These are phyloP conservation scores for Argentina anserina DNA, from an alignment of 306 rosid species.

Conservation along the genomic window DNA sequence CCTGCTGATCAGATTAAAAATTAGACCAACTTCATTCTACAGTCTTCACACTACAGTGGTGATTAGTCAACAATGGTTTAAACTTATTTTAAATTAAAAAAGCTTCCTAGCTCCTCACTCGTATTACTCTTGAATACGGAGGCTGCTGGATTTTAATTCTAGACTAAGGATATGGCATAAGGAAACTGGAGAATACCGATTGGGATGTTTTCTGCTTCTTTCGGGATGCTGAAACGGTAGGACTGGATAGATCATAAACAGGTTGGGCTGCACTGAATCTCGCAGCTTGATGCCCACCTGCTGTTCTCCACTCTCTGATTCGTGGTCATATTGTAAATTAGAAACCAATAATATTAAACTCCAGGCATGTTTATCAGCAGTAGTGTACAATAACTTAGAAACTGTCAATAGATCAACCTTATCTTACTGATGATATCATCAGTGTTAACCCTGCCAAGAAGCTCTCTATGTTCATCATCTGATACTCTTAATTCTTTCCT, in stretches of 20 bases:
- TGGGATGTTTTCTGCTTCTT: constrained; percentile 85
- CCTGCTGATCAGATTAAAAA: constrained; percentile 37
- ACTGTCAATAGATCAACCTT: constrained; percentile 42
- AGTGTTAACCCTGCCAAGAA: constrained; percentile 74
- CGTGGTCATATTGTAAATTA: constrained; percentile 21
- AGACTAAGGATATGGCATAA: constrained; percentile 22
- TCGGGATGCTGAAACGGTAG: constrained; percentile 73
- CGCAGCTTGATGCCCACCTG: constrained; percentile 66
- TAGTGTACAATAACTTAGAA: constrained; percentile 13
- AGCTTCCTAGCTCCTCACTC: constrained; percentile 30
- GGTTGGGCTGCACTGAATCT: constrained; percentile 65
- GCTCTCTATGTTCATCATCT: constrained; percentile 91
- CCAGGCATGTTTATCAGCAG: not conserved
- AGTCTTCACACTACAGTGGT: not conserved
- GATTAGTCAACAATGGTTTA: not conserved
- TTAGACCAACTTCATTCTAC: not conserved
- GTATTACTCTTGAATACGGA: constrained; percentile 17
- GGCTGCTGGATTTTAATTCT: constrained; percentile 8
- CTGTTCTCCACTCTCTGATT: constrained; percentile 87
- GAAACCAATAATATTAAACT: constrained; percentile 17
- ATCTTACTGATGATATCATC: constrained; percentile 78
- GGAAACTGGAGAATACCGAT: constrained; percentile 44
- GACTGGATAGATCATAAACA: constrained; percentile 65
- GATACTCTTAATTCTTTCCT: constrained; percentile 98
- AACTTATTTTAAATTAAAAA: not conserved